Evolutionary conservation across 805 yeast genomes (phyloP).

Genomic region (Starmerella ratchasimensis): DNA sequence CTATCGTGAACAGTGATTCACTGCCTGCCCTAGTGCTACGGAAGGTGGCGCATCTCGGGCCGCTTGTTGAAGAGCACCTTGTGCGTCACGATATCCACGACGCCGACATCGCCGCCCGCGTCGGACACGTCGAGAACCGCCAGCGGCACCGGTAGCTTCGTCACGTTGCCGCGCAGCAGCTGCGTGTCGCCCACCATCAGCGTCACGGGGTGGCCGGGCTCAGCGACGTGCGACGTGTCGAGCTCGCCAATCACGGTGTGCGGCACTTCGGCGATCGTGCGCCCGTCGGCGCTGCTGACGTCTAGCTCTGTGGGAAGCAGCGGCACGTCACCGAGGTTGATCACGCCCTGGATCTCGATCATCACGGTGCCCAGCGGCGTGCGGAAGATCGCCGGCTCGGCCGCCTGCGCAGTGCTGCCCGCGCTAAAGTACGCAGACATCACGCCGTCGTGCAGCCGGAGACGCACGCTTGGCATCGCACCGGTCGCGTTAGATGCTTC

Average conservation of each 20-base stretch:
- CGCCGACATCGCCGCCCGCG: conserved; percentile 6
- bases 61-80: conserved; percentile 15
- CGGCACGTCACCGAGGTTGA: conserved; percentile 15
- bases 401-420: background rate
- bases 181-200: conserved; percentile 16
- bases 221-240: conserved; percentile 12
- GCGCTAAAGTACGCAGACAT: background rate
- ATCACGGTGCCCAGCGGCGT: conserved; percentile 14
- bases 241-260: conserved; percentile 10
- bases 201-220: conserved; percentile 12
- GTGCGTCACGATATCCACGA: conserved; percentile 14
- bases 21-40: too few species aligned
- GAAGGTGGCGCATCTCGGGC: too few species aligned
- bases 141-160: conserved; percentile 16
- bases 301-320: conserved; percentile 16
- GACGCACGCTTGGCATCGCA: conserved; percentile 10
- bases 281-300: conserved; percentile 2
- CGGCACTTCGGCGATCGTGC: background rate
- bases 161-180: conserved; percentile 15
- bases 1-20: too few species aligned
- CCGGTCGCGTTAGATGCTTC: too few species aligned
- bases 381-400: conserved; percentile 10
- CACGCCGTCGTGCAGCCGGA: conserved; percentile 1
- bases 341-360: conserved; percentile 18
- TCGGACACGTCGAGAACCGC: conserved; percentile 16